Evolutionary conservation across 2,329 filamentous ascomycete species (phyloP), one percentile per base, ranked within the genome.

Genomic region (Aureobasidium pullulans): DNA sequence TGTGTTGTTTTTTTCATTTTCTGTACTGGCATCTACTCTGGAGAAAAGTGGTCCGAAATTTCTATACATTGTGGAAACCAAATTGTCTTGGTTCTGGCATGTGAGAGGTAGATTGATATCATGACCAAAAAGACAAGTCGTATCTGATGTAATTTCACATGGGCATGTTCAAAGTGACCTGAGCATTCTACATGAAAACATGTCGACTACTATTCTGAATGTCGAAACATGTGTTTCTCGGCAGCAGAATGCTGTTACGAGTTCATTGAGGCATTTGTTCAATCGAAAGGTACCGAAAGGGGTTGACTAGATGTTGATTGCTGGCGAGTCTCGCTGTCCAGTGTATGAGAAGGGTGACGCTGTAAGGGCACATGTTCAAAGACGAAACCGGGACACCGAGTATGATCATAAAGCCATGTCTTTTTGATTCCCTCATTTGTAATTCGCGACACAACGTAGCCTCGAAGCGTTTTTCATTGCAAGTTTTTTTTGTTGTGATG

Each of bases 401-500:
- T 57, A 39, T 57, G 34, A 57, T 57, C 54, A 48, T 57, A 57
- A 57, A 57, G 43, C 42, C 54, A 57, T 57, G 54, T 57, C 54
- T 48, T 57, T 48, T 57, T 47, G 54, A 57, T 57, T 57, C 34
- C 32, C 54, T 57, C 43, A 3, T 47, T 47, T 40, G 36, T 43
- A 29, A 23, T 54, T 43, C 37, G 54, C 54, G 54, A 57, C 54
- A 57, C 54, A 57, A 57, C 54, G 54, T 57, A 57, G 54, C 54
- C 54, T 57, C 54, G 54, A 57, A 48, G 43, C 29, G 31, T 57
- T 48, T 57, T 57, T 32, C 54, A 57, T 57, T 57, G 54, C 54
- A 57, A 48, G 4, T 34, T 16, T 31, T 57, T 57, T 48, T 57
- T 37, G 19, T 47, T 46, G 28, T 39, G 54, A 57, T 57, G 54